These are phyloP conservation scores for Zygosaccharomyces siamensis DNA, from an alignment of 805 yeast species.

Conservation along the genomic window DNA sequence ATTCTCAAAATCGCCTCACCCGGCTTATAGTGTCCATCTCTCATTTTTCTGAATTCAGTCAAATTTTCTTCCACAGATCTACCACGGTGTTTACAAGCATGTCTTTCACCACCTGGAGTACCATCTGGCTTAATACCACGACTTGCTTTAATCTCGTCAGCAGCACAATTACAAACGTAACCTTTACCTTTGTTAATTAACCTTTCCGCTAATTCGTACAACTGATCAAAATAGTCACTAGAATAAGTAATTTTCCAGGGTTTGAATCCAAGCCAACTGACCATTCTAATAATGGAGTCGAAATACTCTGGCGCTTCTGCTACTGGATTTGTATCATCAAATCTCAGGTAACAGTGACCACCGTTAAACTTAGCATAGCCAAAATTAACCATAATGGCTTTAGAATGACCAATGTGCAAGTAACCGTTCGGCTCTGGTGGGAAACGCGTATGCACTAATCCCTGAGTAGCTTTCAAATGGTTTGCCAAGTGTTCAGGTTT, in stretches of 20 bases:
- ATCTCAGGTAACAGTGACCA: slow-evolving; percentile 89
- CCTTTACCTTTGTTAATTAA: slow-evolving; percentile 69
- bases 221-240: slow-evolving; percentile 86
- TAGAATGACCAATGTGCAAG: slow-evolving; percentile 96
- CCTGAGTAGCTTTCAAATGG: slow-evolving; percentile 73
- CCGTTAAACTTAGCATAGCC: slow-evolving; percentile 88
- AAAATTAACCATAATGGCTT: slow-evolving; percentile 95
- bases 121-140: slow-evolving; percentile 93
- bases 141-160: slow-evolving; percentile 83
- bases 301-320: slow-evolving; percentile 94
- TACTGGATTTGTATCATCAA: slow-evolving; percentile 97
- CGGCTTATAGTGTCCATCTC: slow-evolving; percentile 78
- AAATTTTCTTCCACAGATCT: slow-evolving; percentile 71
- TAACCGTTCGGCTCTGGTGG: slow-evolving; percentile 99
- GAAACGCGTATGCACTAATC: slow-evolving; percentile 86
- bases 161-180: slow-evolving; percentile 88
- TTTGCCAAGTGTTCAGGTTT: slow-evolving; percentile 77
- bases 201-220: slow-evolving; percentile 84
- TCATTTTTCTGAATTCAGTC: slow-evolving; percentile 81
- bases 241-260: slow-evolving; percentile 97
- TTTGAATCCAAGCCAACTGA: slow-evolving; percentile 87
- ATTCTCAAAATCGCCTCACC: slow-evolving; percentile 95
- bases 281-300: slow-evolving; percentile 75
- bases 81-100: slow-evolving; percentile 71
- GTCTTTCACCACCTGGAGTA: slow-evolving; percentile 87